Base-by-base conservation (phyloP, 257 asterid genomes). In the Ajuga chamaepitys region DNA sequence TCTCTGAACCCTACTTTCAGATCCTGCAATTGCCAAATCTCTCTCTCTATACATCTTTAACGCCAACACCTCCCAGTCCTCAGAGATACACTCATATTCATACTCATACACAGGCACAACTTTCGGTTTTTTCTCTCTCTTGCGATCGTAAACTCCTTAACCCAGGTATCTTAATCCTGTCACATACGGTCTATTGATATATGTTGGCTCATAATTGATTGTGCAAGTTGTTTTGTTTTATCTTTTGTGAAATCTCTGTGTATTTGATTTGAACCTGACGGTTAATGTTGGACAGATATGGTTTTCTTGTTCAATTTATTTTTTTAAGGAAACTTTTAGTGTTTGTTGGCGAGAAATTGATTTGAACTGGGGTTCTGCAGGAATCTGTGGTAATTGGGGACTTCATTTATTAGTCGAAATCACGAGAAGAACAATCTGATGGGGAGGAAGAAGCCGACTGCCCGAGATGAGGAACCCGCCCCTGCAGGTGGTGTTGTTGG, bases 361-460 rank as follows among this genome's bases (percentile, higher is more conserved):
- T 58, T 72, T 51, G 45, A n/a, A 54, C 28, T 67, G 68, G 67
- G 72, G 13, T 74, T 74, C 58, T 47, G 73, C 76, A 77, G 72
- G 73, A 40, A 25, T 58, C 69, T 41, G 20, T 18, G 47, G 76
- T 61, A 37, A 54, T 55, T 51, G 28, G 57, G 48, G 66, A 50
- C 34, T 57, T 50, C 12, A 40, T 28, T 47, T 68, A 72, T 78
- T 58, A 55, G 85, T 77, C 69, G 85, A 75, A 59, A 72, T 56
- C 26, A 34, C 78, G 3, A 16, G 9, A 40, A 56, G 53, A 51
- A 17, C 32, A 32, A 71, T 67, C 35, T n/a, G 55, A 89, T 92
- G 98, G 98, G 95, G 75, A 82, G 83, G 74, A 93, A 93, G 88
- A 93, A 88, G 81, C 78, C 83, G 24, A 62, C 75, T 8, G 70